phyloP scores from a whole-genome alignment of 2,329 filamentous ascomycete species.

The Cordyceps cicadae region DNA sequence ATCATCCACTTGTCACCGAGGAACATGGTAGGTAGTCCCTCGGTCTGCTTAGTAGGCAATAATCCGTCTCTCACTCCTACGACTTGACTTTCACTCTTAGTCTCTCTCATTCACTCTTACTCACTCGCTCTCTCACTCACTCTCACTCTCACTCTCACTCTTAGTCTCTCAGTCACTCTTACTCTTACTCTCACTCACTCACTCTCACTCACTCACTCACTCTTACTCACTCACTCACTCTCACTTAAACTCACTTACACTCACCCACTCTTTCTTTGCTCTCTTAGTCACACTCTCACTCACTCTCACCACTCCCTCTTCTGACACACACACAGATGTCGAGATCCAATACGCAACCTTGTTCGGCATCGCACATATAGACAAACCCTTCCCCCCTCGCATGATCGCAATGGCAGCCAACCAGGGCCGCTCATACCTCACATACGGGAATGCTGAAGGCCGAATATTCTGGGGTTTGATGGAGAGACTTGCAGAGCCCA shows the following conservation, averaged over 20 bases:
- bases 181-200: too few species aligned
- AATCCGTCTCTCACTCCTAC: too few species aligned
- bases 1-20: constrained; percentile 16
- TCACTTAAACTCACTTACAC: too few species aligned
- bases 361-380: constrained; percentile 4
- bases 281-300: too few species aligned
- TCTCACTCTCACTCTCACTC: too few species aligned
- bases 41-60: too few species aligned
- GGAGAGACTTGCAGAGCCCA: background rate
- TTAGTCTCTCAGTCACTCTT: too few species aligned
- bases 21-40: constrained; percentile 2
- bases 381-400: background rate
- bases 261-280: too few species aligned
- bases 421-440: background rate
- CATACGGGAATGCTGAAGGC: background rate
- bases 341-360: background rate
- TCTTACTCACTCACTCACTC: too few species aligned
- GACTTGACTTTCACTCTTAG: too few species aligned
- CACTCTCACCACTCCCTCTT: too few species aligned
- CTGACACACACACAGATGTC: background rate
- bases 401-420: background rate
- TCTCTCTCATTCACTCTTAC: background rate
- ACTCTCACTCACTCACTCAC: too few species aligned
- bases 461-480: constrained; percentile 1
- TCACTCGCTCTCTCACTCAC: background rate